Percentiles rank a stretch among this genome's conserved stretches.
phyloP scores from a whole-genome alignment of 257 asterid species.

The Thymus quinquecostatus region DNA sequence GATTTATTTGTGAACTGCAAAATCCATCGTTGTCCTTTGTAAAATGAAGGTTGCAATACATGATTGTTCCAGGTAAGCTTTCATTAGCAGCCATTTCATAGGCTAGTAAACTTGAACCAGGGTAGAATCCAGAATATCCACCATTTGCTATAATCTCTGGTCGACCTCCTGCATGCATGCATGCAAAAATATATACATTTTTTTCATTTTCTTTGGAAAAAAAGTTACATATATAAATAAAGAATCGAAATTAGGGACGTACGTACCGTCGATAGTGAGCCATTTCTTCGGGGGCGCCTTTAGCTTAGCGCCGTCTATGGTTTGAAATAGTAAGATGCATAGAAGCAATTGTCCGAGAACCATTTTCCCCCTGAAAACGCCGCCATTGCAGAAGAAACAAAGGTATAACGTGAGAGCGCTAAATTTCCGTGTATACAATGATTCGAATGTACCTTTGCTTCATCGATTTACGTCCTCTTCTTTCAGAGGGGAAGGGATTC shows the following conservation, averaged over 20 bases:
- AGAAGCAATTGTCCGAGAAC: constrained; percentile 49
- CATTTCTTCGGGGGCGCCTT: constrained; percentile 55
- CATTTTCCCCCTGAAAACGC: constrained; percentile 54
- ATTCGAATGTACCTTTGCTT: no score
- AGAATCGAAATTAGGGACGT: no score
- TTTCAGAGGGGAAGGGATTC: not conserved
- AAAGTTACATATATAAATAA: no score
- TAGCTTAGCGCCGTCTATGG: constrained; percentile 34
- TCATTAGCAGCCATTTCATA: constrained; percentile 39
- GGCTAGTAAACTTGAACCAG: constrained; percentile 56
- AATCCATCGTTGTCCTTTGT: constrained; percentile 65
- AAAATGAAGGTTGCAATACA: constrained; percentile 80
- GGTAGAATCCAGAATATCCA: constrained; percentile 80
- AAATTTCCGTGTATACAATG: no score
- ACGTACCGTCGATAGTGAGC: constrained; percentile 17
- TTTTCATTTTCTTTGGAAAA: no score
- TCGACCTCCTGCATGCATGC: constrained; percentile 41
- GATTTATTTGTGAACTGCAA: constrained; percentile 55
- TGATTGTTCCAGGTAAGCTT: constrained; percentile 55
- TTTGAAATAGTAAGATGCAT: constrained; percentile 54
- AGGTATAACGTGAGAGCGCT: no score
- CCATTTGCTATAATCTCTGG: constrained; percentile 61
- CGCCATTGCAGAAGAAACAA: constrained; percentile 36
- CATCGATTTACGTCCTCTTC: no score
- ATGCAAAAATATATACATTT: not conserved